Base-by-base conservation (phyloP, 73 alveolate species). In the Tetrahymena malaccensis region DNA sequence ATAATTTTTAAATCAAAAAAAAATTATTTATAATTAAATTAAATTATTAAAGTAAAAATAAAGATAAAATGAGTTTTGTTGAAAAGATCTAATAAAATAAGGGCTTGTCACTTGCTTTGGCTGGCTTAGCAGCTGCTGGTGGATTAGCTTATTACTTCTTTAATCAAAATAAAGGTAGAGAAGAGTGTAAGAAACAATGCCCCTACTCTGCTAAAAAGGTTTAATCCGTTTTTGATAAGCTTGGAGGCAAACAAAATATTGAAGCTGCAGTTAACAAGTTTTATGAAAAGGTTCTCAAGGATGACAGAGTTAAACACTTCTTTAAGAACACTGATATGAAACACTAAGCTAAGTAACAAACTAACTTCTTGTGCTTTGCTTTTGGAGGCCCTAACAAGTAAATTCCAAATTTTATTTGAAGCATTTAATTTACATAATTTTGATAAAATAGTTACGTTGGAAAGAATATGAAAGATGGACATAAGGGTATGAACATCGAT, bases 341-440 rank as follows among this genome's bases (percentile, higher is more conserved):
- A 25, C 95, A 94, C 55, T 93, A 97, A 2, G 93, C 94, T 43
- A 95, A 89, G 37, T 40, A 31, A 84, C 95, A 97, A 93, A 93
- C 93, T 38, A 50, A 40, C 12, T 97, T 97, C 96, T 84, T 97
- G 15, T 94, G 97, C n/a, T 89, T 89, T 94, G 98, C 98, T 37
- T 83, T 93, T 43, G 98, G 98, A n/a, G 98, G 98, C 44, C 95
- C 98, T 83, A 55, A 95, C 38, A 97, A 94, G 44, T 97, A 96
- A 85, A 43, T 22, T 70, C 93, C 44, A n/a, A 95, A 43, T 34
- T 94, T 85, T 40, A 25, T 19, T 40, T 40, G 1, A 40, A 40
- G 44, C 3, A 6, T 50, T 50, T 50, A 4, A 50, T 70, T 27
- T 19, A 22, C 17, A 13, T n/a, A 70, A 17, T 70, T 22, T n/a